phyloP scores from a whole-genome alignment of 176 grass and related monocot genomes.

The Hordeum marinum region DNA sequence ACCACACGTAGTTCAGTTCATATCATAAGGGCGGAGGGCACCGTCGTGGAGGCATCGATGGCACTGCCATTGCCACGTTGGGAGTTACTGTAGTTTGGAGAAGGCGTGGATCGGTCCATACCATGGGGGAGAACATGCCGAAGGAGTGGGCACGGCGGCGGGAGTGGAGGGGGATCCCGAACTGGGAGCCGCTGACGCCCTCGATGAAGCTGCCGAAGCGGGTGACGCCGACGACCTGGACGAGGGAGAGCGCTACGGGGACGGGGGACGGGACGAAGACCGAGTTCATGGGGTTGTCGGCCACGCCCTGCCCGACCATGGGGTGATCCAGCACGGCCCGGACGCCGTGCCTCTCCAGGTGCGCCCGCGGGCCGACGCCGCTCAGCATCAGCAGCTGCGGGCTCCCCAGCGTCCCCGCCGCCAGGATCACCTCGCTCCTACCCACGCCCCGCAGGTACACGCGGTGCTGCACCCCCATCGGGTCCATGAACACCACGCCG shows the following conservation, averaged over 20 bases:
- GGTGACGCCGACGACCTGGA: conserved; percentile 79
- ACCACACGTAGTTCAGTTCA: background rate
- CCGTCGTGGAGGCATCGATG: background rate
- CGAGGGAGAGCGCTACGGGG: conserved; percentile 52
- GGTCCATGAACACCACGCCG: conserved; percentile 62
- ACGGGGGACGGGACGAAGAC: conserved; percentile 57
- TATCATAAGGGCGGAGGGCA: background rate
- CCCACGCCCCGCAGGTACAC: conserved; percentile 42
- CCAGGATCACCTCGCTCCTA: conserved; percentile 59
- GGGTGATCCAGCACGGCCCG: conserved; percentile 45
- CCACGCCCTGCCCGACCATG: conserved; percentile 59
- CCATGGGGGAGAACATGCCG: conserved; percentile 74
- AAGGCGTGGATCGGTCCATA: background rate
- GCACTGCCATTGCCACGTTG: background rate
- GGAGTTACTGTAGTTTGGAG: background rate
- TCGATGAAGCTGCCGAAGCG: conserved; percentile 74
- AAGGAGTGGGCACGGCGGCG: conserved; percentile 21
- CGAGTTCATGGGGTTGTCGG: conserved; percentile 86
- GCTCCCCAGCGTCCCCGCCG: conserved; percentile 72
- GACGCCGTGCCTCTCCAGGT: conserved; percentile 57
- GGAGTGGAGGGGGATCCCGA: conserved; percentile 30
- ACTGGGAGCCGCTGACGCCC: conserved; percentile 68
- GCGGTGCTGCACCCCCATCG: conserved; percentile 37
- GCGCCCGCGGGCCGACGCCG: conserved; percentile 53
- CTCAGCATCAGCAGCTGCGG: conserved; percentile 93